These are phyloP conservation scores for Geotrichum citri-aurantii DNA, from an alignment of 1,139 yeast genomes.

Conservation along the genomic window DNA sequence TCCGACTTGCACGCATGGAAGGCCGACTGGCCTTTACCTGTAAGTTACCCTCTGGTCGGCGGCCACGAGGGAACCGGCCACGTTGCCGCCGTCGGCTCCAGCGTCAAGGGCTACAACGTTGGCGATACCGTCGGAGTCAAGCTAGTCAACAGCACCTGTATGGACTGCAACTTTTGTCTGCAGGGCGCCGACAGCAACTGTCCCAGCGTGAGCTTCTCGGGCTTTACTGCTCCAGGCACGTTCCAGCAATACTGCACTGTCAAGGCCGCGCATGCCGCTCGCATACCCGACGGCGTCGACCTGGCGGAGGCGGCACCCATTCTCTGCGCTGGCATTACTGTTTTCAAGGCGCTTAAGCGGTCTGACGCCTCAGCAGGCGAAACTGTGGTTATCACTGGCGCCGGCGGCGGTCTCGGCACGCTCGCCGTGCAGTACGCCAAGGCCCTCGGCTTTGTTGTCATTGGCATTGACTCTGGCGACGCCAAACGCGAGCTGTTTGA, in stretches of 20 bases:
- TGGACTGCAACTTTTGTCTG: conserved; percentile 23
- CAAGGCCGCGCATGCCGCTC: conserved; percentile 72
- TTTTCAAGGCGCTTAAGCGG: conserved; percentile 65
- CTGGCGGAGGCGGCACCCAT: conserved; percentile 67
- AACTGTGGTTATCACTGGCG: conserved; percentile 72
- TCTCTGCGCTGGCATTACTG: conserved; percentile 71
- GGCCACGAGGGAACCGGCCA: conserved; percentile 32
- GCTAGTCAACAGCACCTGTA: conserved; percentile 24
- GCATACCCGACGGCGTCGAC: conserved; percentile 59
- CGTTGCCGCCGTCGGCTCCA: conserved; percentile 26
- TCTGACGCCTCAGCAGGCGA: conserved; percentile 58
- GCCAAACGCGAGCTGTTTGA: conserved; percentile 51
- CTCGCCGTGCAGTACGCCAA: conserved; percentile 68
- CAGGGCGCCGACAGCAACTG: conserved; percentile 25
- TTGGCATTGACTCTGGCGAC: conserved; percentile 65
- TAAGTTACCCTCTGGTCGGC: conserved; percentile 19
- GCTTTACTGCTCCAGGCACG: conserved; percentile 68
- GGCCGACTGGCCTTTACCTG: conserved; percentile 19
- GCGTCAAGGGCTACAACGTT: conserved; percentile 21
- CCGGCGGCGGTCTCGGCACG: conserved; percentile 74
- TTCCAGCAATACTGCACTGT: conserved; percentile 76
- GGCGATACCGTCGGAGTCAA: conserved; percentile 28
- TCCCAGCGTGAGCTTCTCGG: conserved; percentile 35
- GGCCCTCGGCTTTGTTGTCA: conserved; percentile 66
- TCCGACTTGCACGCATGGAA: conserved; percentile 33